Evolutionary conservation across 2,329 filamentous ascomycete species (phyloP), one percentile per base, ranked within the genome.

Genomic region (Tolypocladium nubicola): DNA sequence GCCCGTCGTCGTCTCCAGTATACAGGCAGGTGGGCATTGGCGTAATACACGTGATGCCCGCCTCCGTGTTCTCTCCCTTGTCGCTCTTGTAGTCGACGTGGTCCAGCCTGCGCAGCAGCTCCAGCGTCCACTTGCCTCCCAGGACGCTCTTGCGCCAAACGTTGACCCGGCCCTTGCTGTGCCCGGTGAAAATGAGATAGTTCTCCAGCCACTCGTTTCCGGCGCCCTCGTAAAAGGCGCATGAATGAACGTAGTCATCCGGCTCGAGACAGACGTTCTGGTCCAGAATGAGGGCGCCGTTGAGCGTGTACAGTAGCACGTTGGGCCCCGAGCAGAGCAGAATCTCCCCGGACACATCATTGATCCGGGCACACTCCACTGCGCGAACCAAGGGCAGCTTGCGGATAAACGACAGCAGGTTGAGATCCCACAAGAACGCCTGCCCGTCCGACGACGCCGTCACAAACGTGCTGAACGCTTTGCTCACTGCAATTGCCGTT

Each of bases 201-300:
- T 87, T 86, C 72, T 95, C 90, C 4, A 96, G 78, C 90, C 92
- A 97, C 72, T 97, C 94, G 64, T 91, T 94, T 2, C 87, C 88
- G 0, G 85, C 82, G 0, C 93, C 93, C 70, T 97, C 92, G 72
- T 97, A 97, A 70, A 96, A 96, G 3, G 92, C 89, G 61, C 91
- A 94, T 1, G 87, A 85, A 53, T 89, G 79, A 2, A 97, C 85
- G 39, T 81, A 85, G 67, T 97, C 93, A 30, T 93, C 89, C 11
- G 80, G 76, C 40, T 78, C 76, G 2, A 67, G 80, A 64, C 90
- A 94, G 0, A 96, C 82, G 40, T 88, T 87, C 70, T 96, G 90
- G 58, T 94, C 85, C 0, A 97, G 76, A 2, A 99, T 77, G 1
- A 92, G 71, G 8, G 88, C 84, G 4, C 94, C 94, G 64, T 99